Percentiles rank a stretch among this genome's conserved stretches.
These are phyloP conservation scores for Lepiota brunneoincarnata DNA, from an alignment of 768 basidiomycete species.

Conservation along the genomic window DNA sequence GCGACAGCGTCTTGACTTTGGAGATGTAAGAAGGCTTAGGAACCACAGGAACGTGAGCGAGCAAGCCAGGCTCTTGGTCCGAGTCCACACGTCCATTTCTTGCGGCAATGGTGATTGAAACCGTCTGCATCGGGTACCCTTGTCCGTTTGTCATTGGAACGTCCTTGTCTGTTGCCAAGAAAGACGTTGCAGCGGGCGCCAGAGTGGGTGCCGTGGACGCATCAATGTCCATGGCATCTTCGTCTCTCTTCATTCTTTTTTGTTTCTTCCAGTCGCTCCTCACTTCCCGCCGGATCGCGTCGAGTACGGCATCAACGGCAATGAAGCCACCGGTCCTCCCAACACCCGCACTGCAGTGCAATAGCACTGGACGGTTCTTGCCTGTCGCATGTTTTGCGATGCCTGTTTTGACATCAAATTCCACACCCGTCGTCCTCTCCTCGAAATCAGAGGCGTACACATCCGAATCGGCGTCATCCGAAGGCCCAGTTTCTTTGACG, in stretches of 20 bases:
- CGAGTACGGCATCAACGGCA: slow-evolving; percentile 82
- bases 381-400: slow-evolving; percentile 52
- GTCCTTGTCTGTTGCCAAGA: slow-evolving; percentile 5
- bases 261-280: neutral
- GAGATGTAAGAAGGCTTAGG: slow-evolving; percentile 9
- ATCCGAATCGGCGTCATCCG: slow-evolving; percentile 12
- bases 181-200: slow-evolving; percentile 3
- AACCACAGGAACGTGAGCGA: slow-evolving; percentile 29
- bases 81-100: neutral
- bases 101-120: neutral
- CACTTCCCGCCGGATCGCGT: slow-evolving; percentile 65
- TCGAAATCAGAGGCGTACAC: slow-evolving; percentile 2
- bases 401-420: slow-evolving; percentile 54
- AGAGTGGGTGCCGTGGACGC: neutral
- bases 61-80: slow-evolving; percentile 12
- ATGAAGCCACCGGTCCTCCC: slow-evolving; percentile 95
- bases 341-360: slow-evolving; percentile 94
- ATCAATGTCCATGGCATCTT: slow-evolving; percentile 31
- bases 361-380: slow-evolving; percentile 55
- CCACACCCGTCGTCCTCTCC: slow-evolving; percentile 18
- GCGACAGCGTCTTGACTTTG: no score
- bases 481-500: slow-evolving; percentile 29
- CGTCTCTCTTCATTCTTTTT: slow-evolving; percentile 17
- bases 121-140: neutral
- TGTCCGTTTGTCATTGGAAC: neutral